Evolutionary conservation across 1,139 yeast genomes (phyloP), one percentile per base, ranked within the genome.

Genomic region (Saccharomyces hybrid): DNA sequence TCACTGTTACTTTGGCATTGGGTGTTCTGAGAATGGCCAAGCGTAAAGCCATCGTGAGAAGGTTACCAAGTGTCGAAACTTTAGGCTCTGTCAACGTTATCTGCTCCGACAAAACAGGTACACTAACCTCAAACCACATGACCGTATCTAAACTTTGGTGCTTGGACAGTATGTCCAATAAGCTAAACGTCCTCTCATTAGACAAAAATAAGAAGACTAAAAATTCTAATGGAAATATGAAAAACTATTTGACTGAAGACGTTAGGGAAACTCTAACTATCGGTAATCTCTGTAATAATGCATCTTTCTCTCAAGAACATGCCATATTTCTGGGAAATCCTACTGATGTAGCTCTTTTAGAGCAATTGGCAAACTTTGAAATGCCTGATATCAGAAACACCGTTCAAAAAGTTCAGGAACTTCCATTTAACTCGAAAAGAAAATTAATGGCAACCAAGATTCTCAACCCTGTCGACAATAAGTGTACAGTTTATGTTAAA

Each of bases 21-120:
- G 98, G 98, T 49, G 98, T 93, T 44, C 78, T 91, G 62, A 79
- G 97, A 73, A 93, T 93, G 98, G 97, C 98, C 3, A 83, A 82
- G 54, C 84, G 90, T 62, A 86, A 86, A 66, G 98, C 97, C 2
- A 93, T 93, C 66, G 96, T 93, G 53, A 86, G 91, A 65, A 81
- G 97, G 62, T 77, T 93, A 59, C 98, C 98, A 13, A 84, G 95
- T 64, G 98, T 93, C 42, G 99, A 93, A 73, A 93, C 98, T 2
- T 78, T 91, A 62, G 98, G 98, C 3, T 87, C 95, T 51, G 98
- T 91, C 48, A 90, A 90, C 67, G 97, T 91, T 44, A 89, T 91
- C 63, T 91, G 98, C 70, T 83, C 95, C 19, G 98, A 91, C 73
- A 91, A 91, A 66, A 91, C 98, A 1, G 98, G 98, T 58, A 93